These are phyloP conservation scores for Suillus americanus DNA, from an alignment of 768 basidiomycete genomes.

Conservation along the genomic window DNA sequence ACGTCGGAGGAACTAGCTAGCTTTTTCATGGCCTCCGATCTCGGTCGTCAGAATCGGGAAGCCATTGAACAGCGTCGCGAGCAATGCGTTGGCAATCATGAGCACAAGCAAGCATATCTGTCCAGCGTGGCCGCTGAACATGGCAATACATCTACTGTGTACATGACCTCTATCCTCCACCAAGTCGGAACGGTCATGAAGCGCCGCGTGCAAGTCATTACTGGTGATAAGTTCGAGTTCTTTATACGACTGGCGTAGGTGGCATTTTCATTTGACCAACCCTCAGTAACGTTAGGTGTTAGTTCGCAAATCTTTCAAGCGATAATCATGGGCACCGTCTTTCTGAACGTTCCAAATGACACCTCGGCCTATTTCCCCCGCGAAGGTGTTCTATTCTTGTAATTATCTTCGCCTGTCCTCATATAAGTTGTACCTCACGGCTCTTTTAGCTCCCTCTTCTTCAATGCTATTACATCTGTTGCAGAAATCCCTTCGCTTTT, in stretches of 20 bases:
- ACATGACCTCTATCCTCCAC: conserved; percentile 46
- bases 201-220: conserved; percentile 47
- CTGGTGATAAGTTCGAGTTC: conserved; percentile 21
- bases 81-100: conserved; percentile 44
- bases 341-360: conserved; percentile 40
- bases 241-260: background rate
- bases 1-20: conserved; percentile 59
- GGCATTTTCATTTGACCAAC: background rate
- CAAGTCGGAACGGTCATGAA: conserved; percentile 47
- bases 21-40: conserved; percentile 41
- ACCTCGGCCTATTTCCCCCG: conserved; percentile 47
- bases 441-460: conserved; percentile 50
- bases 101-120: conserved; percentile 43
- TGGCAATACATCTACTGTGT: conserved; percentile 42
- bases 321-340: conserved; percentile 38
- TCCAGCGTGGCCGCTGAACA: conserved; percentile 52
- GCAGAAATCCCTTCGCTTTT: conserved; percentile 55
- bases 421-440: background rate
- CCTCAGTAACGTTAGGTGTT: background rate
- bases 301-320: conserved; percentile 41
- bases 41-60: conserved; percentile 39
- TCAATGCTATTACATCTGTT: conserved; percentile 57
- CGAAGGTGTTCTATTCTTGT: conserved; percentile 83
- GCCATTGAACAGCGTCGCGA: conserved; percentile 51
- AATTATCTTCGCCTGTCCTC: conserved; percentile 19